phyloP scores from a whole-genome alignment of 306 rosid species.

The Quercus wislizeni region DNA sequence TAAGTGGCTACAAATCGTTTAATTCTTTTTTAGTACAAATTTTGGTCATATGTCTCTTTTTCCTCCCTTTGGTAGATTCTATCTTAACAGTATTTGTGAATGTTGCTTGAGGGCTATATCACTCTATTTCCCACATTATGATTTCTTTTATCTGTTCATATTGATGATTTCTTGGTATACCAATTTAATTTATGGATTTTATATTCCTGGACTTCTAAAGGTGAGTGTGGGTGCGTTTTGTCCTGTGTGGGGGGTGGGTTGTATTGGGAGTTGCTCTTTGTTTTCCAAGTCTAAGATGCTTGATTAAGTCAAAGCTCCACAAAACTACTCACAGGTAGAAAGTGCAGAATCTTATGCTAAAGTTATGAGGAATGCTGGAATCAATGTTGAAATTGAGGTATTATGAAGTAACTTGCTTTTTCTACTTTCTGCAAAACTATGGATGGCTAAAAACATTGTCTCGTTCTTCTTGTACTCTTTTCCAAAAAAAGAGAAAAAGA shows the following conservation, averaged over 20 bases:
- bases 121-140: background rate
- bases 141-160: too few species aligned
- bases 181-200: background rate
- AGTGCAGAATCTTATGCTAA: constrained; percentile 76
- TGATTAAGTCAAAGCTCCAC: background rate
- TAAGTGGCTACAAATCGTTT: background rate
- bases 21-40: background rate
- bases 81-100: background rate
- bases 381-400: constrained; percentile 75
- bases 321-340: constrained; percentile 52
- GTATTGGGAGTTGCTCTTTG: background rate
- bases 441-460: background rate
- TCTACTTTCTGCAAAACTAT: background rate
- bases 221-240: background rate
- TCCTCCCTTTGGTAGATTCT: background rate
- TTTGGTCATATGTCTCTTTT: background rate
- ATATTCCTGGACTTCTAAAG: background rate
- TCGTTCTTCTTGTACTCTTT: background rate
- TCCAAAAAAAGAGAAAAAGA: background rate
- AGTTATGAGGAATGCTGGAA: constrained; percentile 50
- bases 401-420: background rate
- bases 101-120: background rate
- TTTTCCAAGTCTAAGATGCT: constrained; percentile 1
- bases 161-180: background rate
- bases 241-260: too few species aligned